A percentile compares a stretch with the other conserved stretches of the same genome.
Evolutionary conservation across 2,329 filamentous ascomycete genomes (phyloP).

Genomic region (Aureobasidium sp.): DNA sequence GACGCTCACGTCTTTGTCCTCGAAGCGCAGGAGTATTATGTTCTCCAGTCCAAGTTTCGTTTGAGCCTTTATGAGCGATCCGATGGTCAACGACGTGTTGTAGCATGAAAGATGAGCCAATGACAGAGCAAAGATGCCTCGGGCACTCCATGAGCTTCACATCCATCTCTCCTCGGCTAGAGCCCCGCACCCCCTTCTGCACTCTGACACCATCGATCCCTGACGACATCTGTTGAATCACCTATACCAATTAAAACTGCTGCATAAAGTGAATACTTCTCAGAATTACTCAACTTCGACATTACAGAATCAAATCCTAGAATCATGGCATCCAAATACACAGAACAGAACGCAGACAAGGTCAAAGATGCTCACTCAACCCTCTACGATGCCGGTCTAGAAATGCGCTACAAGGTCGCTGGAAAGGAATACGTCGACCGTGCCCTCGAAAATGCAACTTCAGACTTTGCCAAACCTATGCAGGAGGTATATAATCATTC

Average conservation of each 20-base stretch:
- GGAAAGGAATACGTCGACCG: constrained; percentile 56
- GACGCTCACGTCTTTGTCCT: not conserved
- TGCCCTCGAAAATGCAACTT: constrained; percentile 49
- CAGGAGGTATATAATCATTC: constrained; percentile 43
- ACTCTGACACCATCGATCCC: not conserved
- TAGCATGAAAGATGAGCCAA: not conserved
- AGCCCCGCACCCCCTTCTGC: not conserved
- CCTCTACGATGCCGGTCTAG: constrained; percentile 55
- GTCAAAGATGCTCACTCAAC: constrained; percentile 41
- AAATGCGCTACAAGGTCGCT: constrained; percentile 53
- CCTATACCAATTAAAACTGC: not conserved
- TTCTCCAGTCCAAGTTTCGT: too few species aligned
- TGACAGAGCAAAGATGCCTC: too few species aligned
- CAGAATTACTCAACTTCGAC: too few species aligned
- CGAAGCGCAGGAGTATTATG: not conserved
- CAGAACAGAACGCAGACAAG: constrained; percentile 9
- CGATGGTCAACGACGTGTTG: not conserved
- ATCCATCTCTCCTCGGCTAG: not conserved
- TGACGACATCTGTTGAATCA: not conserved
- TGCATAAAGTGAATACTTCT: not conserved
- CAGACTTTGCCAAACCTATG: constrained; percentile 53
- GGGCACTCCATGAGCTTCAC: not conserved
- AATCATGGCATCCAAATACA: not conserved
- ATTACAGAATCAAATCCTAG: not conserved
- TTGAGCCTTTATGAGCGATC: too few species aligned